Base-by-base conservation (phyloP, 2,329 filamentous ascomycete genomes). In the Curvularia spicifera region DNA sequence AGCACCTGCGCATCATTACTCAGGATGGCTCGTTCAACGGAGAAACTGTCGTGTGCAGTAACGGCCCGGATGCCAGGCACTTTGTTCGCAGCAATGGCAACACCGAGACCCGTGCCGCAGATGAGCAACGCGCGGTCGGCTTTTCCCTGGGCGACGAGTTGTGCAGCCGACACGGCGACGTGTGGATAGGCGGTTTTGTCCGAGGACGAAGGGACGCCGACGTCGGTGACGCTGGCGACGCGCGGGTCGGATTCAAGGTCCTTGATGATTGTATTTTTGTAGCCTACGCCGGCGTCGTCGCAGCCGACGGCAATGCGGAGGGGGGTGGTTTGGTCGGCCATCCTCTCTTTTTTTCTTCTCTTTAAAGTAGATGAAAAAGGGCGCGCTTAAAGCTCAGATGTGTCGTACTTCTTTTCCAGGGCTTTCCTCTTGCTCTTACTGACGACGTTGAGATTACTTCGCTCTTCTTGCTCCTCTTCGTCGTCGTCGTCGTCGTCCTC, bases 51-150 rank as follows among this genome's bases (percentile, higher is more conserved):
- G 76, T 96, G 92, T 1, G 92, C 92, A 5, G 91, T 96, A 18
- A 96, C 92, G n/a, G 92, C 92, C 24, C 91, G 83, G 60, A 96
- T 87, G 5, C 91, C 91, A 56, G 87, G 89, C 64, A 96, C 87
- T 78, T 96, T 96, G 83, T 96, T 96, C 65, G 92, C 92, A n/a
- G 86, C 81, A 73, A 96, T 96, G 68, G 92, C 91, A 7, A 96
- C 92, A 20, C 92, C 92, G 7, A 96, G 84, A 0, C 92, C 92
- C 0, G 92, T 96, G 2, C 92, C 91, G 79, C 91, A 96, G 80
- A 96, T 91, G 42, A 93, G 80, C 37, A 96, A 82, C 0, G 91
- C 91, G 52, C 91, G 88, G 78, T 96, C 91, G 51, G 85, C 89
- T 69, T 87, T 82, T 43, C 88, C 88, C 5, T 81, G 76, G 4